Base-by-base conservation (phyloP, 495 filamentous ascomycete genomes). In the Aspergillus diversus region DNA sequence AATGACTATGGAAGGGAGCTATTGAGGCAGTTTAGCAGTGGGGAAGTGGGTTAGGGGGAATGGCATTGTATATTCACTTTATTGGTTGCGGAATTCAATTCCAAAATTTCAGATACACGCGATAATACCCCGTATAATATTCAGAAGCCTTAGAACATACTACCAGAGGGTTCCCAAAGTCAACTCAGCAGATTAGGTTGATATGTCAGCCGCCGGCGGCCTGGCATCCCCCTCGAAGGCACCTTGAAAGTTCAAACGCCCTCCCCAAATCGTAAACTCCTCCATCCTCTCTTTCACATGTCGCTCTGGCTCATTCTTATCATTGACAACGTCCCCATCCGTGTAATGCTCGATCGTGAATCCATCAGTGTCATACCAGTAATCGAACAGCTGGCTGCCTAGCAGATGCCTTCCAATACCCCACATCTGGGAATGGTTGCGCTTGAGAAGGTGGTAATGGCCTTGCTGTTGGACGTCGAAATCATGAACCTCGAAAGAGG, bases 1-100 rank as follows among this genome's bases (percentile, higher is more conserved):
- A 89, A 89, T 32, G 89, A 92, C 68, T 92, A 92, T 68, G 90
- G 90, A 3, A 80, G 79, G 51, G 84, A 82, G 11, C 61, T 87
- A 63, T 8, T 43, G 39, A 43, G 7, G n/a, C 39, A 43, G 6
- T 43, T 43, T 43, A 27, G 21, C 21, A 27, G 21, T 27, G 21
- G 21, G 21, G 21, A 27, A 27, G 21, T 27, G 21, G 21, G 21
- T 27, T 27, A 27, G 21, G 21, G 21, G 21, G 21, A 2, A 27
- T 1, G 21, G 21, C 2, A 27, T 27, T 27, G 21, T 27, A 1
- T 27, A 1, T 27, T 27, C 21, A 27, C 2, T 27, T 27, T 27
- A 27, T 27, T 27, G 21, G 21, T 27, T 27, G 2, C 21, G 2
- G 21, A 27, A 27, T 27, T 27, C 21, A 27, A 27, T 27, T 27